Percentiles rank a stretch among this genome's conserved stretches.
These are phyloP conservation scores for Alternaria angustiovoidea DNA, from an alignment of 2,329 filamentous ascomycete genomes.

Conservation along the genomic window DNA sequence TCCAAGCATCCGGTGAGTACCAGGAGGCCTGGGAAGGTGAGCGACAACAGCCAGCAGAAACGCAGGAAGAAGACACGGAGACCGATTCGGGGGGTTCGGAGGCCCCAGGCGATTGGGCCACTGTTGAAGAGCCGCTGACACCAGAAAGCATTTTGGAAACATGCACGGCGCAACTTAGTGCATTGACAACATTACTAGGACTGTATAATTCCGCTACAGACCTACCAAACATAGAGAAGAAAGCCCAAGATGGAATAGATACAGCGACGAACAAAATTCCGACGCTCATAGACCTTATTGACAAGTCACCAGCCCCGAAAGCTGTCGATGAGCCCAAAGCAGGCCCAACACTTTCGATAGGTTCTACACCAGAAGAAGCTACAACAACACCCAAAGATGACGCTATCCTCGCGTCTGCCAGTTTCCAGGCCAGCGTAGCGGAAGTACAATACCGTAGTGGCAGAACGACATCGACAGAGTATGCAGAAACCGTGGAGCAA, in stretches of 20 bases:
- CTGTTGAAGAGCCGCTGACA: conserved; percentile 72
- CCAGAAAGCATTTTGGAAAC: conserved; percentile 73
- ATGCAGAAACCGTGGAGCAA: conserved; percentile 55
- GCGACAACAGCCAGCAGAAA: conserved; percentile 13
- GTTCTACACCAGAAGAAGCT: conserved; percentile 28
- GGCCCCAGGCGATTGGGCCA: conserved; percentile 68
- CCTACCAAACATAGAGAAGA: conserved; percentile 61
- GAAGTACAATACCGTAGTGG: conserved; percentile 65
- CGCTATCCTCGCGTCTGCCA: conserved; percentile 63
- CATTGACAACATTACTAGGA: conserved; percentile 58
- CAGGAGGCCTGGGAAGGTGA: conserved; percentile 31
- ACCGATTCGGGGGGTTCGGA: conserved; percentile 36
- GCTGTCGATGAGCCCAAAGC: conserved; percentile 37
- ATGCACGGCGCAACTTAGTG: conserved; percentile 66
- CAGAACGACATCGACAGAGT: conserved; percentile 61
- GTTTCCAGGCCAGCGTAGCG: conserved; percentile 64
- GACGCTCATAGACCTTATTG: conserved; percentile 56
- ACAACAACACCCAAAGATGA: conserved; percentile 58
- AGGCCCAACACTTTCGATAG: conserved; percentile 46
- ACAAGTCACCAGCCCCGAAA: conserved; percentile 26
- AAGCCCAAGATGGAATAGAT: conserved; percentile 64
- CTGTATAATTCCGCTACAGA: conserved; percentile 57
- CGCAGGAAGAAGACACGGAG: conserved; percentile 31
- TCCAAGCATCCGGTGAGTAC: conserved; percentile 32
- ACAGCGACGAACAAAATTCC: conserved; percentile 64